phyloP scores from a whole-genome alignment of 1,284 basidiomycete genomes.

The Puccinia hordei region DNA sequence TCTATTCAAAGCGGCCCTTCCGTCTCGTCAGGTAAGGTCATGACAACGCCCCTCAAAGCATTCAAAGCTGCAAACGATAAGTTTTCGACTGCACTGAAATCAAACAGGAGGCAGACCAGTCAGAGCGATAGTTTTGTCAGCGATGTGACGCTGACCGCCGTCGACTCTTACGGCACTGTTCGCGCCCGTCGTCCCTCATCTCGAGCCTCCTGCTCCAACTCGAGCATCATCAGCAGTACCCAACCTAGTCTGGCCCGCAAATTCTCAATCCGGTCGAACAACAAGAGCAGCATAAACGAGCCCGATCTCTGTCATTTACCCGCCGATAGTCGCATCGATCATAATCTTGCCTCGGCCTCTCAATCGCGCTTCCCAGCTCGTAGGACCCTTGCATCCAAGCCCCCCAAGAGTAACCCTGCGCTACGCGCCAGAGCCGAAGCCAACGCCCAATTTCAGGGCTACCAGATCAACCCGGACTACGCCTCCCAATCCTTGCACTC shows the following conservation, averaged over 20 bases:
- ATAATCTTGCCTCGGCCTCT: slow-evolving; percentile 17
- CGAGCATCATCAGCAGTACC: not conserved
- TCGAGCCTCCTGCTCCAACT: slow-evolving; percentile 13
- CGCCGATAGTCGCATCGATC: slow-evolving; percentile 2
- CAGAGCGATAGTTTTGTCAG: slow-evolving; percentile 34
- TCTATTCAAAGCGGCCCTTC: not conserved
- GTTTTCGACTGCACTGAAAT: slow-evolving; percentile 31
- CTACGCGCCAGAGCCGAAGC: slow-evolving; percentile 27
- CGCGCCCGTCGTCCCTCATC: slow-evolving; percentile 38
- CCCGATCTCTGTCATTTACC: slow-evolving; percentile 14
- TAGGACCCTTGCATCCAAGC: slow-evolving; percentile 24
- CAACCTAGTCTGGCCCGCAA: slow-evolving; percentile 8
- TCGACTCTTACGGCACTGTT: slow-evolving; percentile 3
- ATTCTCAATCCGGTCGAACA: not conserved
- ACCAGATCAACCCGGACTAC: slow-evolving; percentile 12
- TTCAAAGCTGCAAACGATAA: not conserved
- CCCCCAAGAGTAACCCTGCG: slow-evolving; percentile 47
- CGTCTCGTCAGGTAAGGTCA: not conserved
- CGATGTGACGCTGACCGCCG: slow-evolving; percentile 11
- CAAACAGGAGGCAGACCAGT: slow-evolving; percentile 18
- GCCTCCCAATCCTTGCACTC: too few relatives aligned
- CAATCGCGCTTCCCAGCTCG: not conserved
- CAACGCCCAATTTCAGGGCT: slow-evolving; percentile 2
- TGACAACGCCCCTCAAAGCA: slow-evolving; percentile 17
- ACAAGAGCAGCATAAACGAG: slow-evolving; percentile 22